Evolutionary conservation across 345 rosid genomes (phyloP), one percentile per base, ranked within the genome.

Genomic region (Bruguiera sexangula): DNA sequence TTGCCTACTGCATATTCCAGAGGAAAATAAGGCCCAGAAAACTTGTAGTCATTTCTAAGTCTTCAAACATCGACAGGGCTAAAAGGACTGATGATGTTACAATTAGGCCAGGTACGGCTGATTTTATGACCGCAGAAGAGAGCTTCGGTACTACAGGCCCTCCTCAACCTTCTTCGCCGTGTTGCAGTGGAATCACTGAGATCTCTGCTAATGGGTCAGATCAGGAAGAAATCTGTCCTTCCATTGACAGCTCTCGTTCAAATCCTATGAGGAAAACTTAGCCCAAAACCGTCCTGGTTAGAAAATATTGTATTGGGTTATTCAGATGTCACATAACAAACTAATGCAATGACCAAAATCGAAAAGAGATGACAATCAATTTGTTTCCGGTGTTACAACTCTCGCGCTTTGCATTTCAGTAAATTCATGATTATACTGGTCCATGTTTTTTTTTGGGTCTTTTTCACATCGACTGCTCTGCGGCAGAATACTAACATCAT

Each of bases 131-230:
- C 69, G 90, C 75, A 63, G 50, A 43, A 43, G 50, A 13, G 50
- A 80, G 81, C 8, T 29, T 69, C 55, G 73, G 63, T 71, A 22
- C 27, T 55, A 51, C 20, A 9, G 80, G 66, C 57, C 79, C 83
- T 53, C 85, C 87, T 71, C 91, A 87, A 7, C 85, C 90, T 32
- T 76, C 84, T 67, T 87, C 96, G 15, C 82, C 87, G 50, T 81
- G 86, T 61, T 89, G 85, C 36, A 81, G 86, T 70, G 91, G 76
- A 65, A 20, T 76, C 75, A 75, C 78, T 30, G 82, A 77, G 72
- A 67, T 73, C 32, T 65, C 68, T 68, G 32, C 60, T 70, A 59
- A 21, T 24, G 74, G 67, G 9, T 75, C 74, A 64, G 84, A 82
- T 69, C 62, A 74, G 53, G 76, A 74, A 75, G 89, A 83, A 77